phyloP scores from a whole-genome alignment of 805 yeast species.

The Metschnikowia lochheadii region DNA sequence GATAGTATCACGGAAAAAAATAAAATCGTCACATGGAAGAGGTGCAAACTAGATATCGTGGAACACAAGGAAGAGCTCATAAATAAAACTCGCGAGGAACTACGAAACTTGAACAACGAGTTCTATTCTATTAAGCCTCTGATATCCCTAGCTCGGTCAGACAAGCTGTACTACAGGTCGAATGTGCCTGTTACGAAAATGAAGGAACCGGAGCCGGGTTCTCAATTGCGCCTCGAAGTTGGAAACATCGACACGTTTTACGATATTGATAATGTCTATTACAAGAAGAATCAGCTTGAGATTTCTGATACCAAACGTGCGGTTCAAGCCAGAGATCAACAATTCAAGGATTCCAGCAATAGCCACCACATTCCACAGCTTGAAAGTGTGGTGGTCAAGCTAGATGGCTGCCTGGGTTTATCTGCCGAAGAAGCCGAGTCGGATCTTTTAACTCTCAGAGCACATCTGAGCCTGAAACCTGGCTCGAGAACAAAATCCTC shows the following conservation, averaged over 20 bases:
- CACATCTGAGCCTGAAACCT: neutral
- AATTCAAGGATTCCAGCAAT: slow-evolving; percentile 7
- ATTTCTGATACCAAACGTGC: slow-evolving; percentile 25
- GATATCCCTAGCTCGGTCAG: slow-evolving; percentile 6
- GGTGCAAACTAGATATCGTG: slow-evolving; percentile 24
- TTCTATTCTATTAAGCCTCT: slow-evolving; percentile 23
- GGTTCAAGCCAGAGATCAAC: slow-evolving; percentile 3
- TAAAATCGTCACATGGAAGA: slow-evolving; percentile 33
- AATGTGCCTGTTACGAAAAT: slow-evolving; percentile 16
- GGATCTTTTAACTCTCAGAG: slow-evolving; percentile 11
- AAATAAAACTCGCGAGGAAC: slow-evolving; percentile 23
- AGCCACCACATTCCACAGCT: slow-evolving; percentile 15
- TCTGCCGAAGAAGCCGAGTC: slow-evolving; percentile 12
- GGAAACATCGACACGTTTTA: slow-evolving; percentile 20
- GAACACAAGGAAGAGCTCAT: slow-evolving; percentile 24
- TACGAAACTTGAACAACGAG: slow-evolving; percentile 27
- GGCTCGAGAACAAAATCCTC: neutral
- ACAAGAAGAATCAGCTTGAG: slow-evolving; percentile 30
- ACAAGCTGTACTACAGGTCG: slow-evolving; percentile 26
- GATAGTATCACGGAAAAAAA: slow-evolving; percentile 21
- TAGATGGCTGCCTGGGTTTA: slow-evolving; percentile 15
- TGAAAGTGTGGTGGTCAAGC: slow-evolving; percentile 10
- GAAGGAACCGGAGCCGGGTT: slow-evolving; percentile 11
- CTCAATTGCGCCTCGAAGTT: slow-evolving; percentile 7
- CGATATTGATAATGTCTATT: slow-evolving; percentile 21